Evolutionary conservation across 768 basidiomycete species (phyloP).

Genomic region (Holtermanniella nyarrowii): DNA sequence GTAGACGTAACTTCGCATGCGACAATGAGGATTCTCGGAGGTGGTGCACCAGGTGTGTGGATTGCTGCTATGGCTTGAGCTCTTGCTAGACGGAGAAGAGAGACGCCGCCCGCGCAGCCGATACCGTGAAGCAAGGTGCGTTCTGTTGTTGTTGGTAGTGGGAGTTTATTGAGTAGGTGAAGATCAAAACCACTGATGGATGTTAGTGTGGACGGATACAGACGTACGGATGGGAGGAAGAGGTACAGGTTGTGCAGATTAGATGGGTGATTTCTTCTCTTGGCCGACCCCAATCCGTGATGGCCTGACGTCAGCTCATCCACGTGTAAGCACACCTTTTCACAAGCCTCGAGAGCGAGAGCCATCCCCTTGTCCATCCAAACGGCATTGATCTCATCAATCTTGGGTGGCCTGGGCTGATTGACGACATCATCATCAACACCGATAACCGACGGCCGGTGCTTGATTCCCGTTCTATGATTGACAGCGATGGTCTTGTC

Average conservation of each 20-base stretch:
- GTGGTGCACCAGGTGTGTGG: constrained; percentile 1
- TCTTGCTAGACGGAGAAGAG: constrained; percentile 11
- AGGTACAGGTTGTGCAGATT: constrained; percentile 3
- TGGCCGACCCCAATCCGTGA: constrained; percentile 12
- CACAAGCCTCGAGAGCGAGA: constrained; percentile 6
- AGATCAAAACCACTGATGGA: constrained; percentile 10
- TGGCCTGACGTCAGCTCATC: neutral
- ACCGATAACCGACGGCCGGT: constrained; percentile 6
- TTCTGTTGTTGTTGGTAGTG: constrained; percentile 5
- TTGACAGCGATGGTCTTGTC: constrained; percentile 14
- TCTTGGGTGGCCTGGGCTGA: constrained; percentile 4
- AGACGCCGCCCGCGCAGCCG: constrained; percentile 17
- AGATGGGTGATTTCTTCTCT: constrained; percentile 14
- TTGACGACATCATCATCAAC: constrained; percentile 6
- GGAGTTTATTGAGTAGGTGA: constrained; percentile 9
- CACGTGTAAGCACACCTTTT: neutral
- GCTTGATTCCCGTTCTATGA: constrained; percentile 8
- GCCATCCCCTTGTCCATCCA: constrained; percentile 13
- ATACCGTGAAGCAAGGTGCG: constrained; percentile 16
- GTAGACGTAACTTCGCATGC: constrained; percentile 15
- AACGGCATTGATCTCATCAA: constrained; percentile 9
- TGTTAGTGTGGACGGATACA: neutral
- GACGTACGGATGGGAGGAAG: constrained; percentile 2
- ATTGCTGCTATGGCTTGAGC: constrained; percentile 3
- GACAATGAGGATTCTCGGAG: constrained; percentile 12